Evolutionary conservation across 2,329 filamentous ascomycete species (phyloP).

Genomic region (Paraphaeosphaeria minitans): DNA sequence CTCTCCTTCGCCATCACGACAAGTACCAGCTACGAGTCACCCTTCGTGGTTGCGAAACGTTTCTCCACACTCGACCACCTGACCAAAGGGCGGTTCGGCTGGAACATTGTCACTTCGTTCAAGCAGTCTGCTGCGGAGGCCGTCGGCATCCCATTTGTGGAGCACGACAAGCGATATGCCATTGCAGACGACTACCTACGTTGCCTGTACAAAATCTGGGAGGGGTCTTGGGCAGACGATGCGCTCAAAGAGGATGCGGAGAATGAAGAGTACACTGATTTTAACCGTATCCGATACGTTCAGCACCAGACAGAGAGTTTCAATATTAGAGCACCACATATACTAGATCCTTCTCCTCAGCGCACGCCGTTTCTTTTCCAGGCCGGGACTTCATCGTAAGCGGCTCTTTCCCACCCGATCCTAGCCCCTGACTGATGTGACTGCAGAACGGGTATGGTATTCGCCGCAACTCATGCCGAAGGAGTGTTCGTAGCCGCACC

Average conservation of each 20-base stretch:
- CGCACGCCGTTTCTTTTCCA: constrained; percentile 70
- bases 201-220: constrained; percentile 68
- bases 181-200: constrained; percentile 70
- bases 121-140: constrained; percentile 62
- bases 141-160: constrained; percentile 27
- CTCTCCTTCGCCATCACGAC: constrained; percentile 69
- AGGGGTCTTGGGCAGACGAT: constrained; percentile 68
- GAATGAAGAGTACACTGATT: constrained; percentile 62
- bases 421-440: not conserved
- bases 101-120: constrained; percentile 67
- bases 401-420: not conserved
- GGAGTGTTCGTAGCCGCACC: constrained; percentile 71
- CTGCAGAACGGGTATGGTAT: constrained; percentile 62
- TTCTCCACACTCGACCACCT: constrained; percentile 69
- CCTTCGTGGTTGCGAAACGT: constrained; percentile 66
- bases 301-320: constrained; percentile 65
- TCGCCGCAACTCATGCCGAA: constrained; percentile 71
- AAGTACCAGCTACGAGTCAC: constrained; percentile 68
- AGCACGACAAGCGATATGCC: constrained; percentile 69
- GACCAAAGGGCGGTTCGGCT: constrained; percentile 58
- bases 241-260: constrained; percentile 64
- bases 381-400: constrained; percentile 62
- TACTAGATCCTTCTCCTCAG: constrained; percentile 69
- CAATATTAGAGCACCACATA: constrained; percentile 67
- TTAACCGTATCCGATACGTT: constrained; percentile 63